Base-by-base conservation (phyloP, 140 eudicot genomes). In the Bidens hawaiensis region DNA sequence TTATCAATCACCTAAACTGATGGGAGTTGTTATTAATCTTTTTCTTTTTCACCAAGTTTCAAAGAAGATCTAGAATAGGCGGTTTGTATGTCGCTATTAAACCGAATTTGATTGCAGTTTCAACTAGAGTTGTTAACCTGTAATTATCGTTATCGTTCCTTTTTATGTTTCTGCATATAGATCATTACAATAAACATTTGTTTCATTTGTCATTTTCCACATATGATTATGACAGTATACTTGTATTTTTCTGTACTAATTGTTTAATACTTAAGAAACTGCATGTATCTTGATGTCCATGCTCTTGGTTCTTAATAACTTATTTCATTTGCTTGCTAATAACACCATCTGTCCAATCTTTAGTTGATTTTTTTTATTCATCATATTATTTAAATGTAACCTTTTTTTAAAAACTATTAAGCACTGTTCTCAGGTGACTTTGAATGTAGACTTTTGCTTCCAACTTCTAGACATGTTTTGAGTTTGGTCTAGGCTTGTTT, bases 41-140 rank as follows among this genome's bases (percentile, higher is more conserved):
- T 57, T 58, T 11, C 17, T 26, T 58, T 58, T 4, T 10, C 64
- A 28, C 0, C 17, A 57, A 31, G 45, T 57, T 52, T 58, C 64
- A 34, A 33, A 33, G 30, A 58, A 58, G 17, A 3, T 34, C 64
- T 58, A 58, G 64, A 33, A 58, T 4, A 18, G 27, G 64, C 30
- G 12, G 64, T 58, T 58, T 13, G 19, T 58, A 11, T 12, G 47
- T 58, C 64, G 2, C 43, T 34, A 19, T 58, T 21, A 33, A 33
- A 34, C 28, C 18, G 47, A 34, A 34, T 36, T 33, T 57, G 26
- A 6, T 57, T 19, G 18, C 15, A 18, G 46, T 57, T 58, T 58
- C 64, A 58, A 58, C 64, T 36, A 28, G 64, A 58, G 64, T 58
- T 33, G 64, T 58, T 58, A 58, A 13, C 28, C 30, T 58, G 64